phyloP scores from a whole-genome alignment of 2,329 filamentous ascomycete genomes.

The Pseudogymnoascus sp. region DNA sequence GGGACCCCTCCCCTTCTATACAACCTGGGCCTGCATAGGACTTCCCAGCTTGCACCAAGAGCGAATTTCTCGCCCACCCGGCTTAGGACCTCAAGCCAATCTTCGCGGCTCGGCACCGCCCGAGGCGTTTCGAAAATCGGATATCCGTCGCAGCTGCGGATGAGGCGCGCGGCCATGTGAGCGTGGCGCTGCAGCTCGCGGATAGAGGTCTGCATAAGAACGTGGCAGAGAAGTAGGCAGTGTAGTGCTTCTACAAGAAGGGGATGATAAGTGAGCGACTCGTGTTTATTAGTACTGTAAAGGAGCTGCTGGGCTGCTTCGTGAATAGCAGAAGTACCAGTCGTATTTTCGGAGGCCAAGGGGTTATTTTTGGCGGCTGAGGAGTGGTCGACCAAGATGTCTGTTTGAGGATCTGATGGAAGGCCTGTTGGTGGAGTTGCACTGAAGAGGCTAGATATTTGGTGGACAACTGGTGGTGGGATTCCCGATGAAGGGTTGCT shows the following conservation, averaged over 20 bases:
- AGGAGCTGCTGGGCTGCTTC: slow-evolving; percentile 29
- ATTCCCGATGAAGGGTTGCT: slow-evolving; percentile 30
- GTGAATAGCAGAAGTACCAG: slow-evolving; percentile 24
- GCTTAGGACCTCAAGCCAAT: slow-evolving; percentile 72
- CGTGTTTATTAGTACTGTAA: slow-evolving; percentile 41
- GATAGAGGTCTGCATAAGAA: slow-evolving; percentile 68
- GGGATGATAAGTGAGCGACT: slow-evolving; percentile 73
- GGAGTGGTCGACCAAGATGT: neutral
- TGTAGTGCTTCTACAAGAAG: slow-evolving; percentile 73
- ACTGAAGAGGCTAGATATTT: slow-evolving; percentile 61
- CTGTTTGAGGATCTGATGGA: slow-evolving; percentile 54
- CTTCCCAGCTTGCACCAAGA: slow-evolving; percentile 60
- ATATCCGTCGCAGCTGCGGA: slow-evolving; percentile 68
- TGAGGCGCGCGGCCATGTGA: slow-evolving; percentile 70
- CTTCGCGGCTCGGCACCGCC: slow-evolving; percentile 58
- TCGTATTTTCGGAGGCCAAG: slow-evolving; percentile 23
- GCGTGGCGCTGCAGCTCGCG: slow-evolving; percentile 75
- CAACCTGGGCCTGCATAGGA: slow-evolving; percentile 51
- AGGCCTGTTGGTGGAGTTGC: slow-evolving; percentile 58
- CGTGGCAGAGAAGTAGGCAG: slow-evolving; percentile 68
- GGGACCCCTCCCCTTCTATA: neutral
- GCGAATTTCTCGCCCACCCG: slow-evolving; percentile 63
- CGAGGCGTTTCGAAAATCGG: slow-evolving; percentile 70
- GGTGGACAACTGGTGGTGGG: slow-evolving; percentile 42
- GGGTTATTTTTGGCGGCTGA: slow-evolving; percentile 20